phyloP scores from a whole-genome alignment of 805 yeast genomes.

The Candida morakotiae region DNA sequence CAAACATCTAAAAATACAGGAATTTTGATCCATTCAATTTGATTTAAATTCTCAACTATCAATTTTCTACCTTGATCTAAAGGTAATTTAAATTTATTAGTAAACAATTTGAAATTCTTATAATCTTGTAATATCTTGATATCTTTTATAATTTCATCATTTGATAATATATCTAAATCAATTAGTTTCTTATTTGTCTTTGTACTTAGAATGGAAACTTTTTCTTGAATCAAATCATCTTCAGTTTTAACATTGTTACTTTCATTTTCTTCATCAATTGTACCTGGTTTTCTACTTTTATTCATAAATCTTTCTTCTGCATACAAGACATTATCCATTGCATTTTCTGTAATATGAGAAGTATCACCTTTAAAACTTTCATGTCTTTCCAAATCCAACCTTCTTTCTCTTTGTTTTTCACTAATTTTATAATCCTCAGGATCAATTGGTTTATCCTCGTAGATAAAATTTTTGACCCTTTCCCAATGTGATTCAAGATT shows the following conservation, averaged over 20 bases:
- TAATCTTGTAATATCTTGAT: slow-evolving; percentile 15
- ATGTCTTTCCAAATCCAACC: slow-evolving; percentile 22
- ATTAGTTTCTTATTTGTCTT: slow-evolving; percentile 12
- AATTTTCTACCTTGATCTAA: slow-evolving; percentile 31
- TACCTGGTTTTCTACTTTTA: slow-evolving; percentile 3
- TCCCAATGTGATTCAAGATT: slow-evolving; percentile 28
- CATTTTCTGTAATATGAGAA: slow-evolving; percentile 30
- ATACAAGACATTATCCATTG: slow-evolving; percentile 34
- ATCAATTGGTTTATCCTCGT: slow-evolving; percentile 25
- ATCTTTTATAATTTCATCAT: slow-evolving; percentile 20
- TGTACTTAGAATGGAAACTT: slow-evolving; percentile 5
- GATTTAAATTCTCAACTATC: slow-evolving; percentile 55
- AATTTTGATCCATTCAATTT: slow-evolving; percentile 70
- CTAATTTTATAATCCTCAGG: slow-evolving; percentile 30
- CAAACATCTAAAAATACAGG: slow-evolving; percentile 67
- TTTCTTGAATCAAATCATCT: slow-evolving; percentile 9
- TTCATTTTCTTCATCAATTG: slow-evolving; percentile 9
- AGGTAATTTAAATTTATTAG: slow-evolving; percentile 20
- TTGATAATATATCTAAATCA: slow-evolving; percentile 18
- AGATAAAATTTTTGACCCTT: slow-evolving; percentile 28
- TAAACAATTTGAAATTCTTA: slow-evolving; percentile 26
- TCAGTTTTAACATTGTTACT: slow-evolving; percentile 9
- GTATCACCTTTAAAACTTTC: slow-evolving; percentile 41
- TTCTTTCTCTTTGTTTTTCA: slow-evolving; percentile 21
- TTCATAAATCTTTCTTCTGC: slow-evolving; percentile 23